Conservation (phyloP, 805 yeast species). For the Citeromyces matritensis region DNA sequence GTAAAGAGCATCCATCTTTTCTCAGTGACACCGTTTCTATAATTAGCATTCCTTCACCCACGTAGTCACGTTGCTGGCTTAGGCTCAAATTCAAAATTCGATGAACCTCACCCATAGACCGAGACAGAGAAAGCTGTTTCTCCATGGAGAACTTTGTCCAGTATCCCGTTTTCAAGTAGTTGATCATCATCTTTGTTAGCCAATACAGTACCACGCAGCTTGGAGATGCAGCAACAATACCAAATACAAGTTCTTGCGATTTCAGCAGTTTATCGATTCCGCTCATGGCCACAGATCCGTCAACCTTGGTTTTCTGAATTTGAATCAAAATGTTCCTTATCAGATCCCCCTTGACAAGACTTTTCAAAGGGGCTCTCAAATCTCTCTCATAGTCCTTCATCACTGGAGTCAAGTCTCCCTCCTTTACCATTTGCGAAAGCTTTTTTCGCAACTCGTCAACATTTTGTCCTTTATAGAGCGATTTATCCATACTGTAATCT, state of each 20-base stretch:
- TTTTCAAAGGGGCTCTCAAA: slow-evolving; percentile 51
- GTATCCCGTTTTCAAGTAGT: slow-evolving; percentile 20
- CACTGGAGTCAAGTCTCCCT: slow-evolving; percentile 69
- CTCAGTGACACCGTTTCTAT: slow-evolving; percentile 51
- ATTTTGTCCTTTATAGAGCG: neutral
- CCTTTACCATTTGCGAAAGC: slow-evolving; percentile 33
- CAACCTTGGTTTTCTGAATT: slow-evolving; percentile 92
- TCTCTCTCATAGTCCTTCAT: slow-evolving; percentile 73
- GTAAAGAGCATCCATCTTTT: slow-evolving; percentile 24
- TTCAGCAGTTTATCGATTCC: slow-evolving; percentile 85
- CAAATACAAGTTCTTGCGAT: slow-evolving; percentile 90
- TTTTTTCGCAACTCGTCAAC: slow-evolving; percentile 6
- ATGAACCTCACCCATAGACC: slow-evolving; percentile 42
- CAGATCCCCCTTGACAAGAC: slow-evolving; percentile 52
- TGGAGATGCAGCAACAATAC: slow-evolving; percentile 81
- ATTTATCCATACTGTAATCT: slow-evolving; percentile 37
- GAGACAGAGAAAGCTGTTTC: slow-evolving; percentile 20
- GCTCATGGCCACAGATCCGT: slow-evolving; percentile 76
- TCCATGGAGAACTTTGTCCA: slow-evolving; percentile 15
- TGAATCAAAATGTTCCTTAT: slow-evolving; percentile 73
- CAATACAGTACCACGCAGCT: slow-evolving; percentile 44
- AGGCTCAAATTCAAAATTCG: slow-evolving; percentile 24
- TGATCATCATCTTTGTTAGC: slow-evolving; percentile 14
- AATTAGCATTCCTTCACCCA: slow-evolving; percentile 44
- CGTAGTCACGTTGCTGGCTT: slow-evolving; percentile 12